Evolutionary conservation across 805 yeast species (phyloP), one percentile per base, ranked within the genome.

Genomic region (Yamadazyma phyllophila): DNA sequence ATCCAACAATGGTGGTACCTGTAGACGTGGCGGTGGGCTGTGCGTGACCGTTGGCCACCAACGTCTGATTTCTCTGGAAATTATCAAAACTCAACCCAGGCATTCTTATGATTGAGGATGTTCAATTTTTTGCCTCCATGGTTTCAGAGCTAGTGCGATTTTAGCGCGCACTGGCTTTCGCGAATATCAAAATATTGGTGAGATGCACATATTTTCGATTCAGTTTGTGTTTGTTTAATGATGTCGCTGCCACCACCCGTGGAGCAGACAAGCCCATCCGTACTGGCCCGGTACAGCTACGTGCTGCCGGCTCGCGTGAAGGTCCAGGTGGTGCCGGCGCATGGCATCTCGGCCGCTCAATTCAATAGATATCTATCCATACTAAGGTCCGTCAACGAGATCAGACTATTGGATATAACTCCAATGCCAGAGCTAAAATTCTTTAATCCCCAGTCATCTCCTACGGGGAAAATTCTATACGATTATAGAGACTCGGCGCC

Each of bases 1-100:
- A 88, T 42, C 99, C 99, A 17, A 94, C 99, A 72, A 94, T 94
- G 0, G 99, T 94, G n/a, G 99, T 94, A 73, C 99, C 99, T 1
- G 99, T 94, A 16, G 97, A 89, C 1, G 99, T 94, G 31, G 96
- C 96, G 52, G 76, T 84, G 44, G 98, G 97, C 30, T 81, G 72
- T 3, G 83, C 80, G 58, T 77, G 80, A 10, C 97, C 96, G 53
- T 81, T 76, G 16, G 84, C 72, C 13, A 85, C 76, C 44, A 94
- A 76, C 55, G 71, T 82, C 48, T 78, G 80, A 67, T 94, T 94
- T 75, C 99, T 85, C 65, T 89, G 96, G 66, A 78, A 88, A 68
- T 94, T 91, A 58, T 92, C 98, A 66, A 94, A 92, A 57, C 89
- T 83, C 47, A 92, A 79, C 30, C 99, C 99, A 3, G 89, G 80